Evolutionary conservation across 495 filamentous ascomycete genomes (phyloP).

Genomic region (Xylaria intraflava): DNA sequence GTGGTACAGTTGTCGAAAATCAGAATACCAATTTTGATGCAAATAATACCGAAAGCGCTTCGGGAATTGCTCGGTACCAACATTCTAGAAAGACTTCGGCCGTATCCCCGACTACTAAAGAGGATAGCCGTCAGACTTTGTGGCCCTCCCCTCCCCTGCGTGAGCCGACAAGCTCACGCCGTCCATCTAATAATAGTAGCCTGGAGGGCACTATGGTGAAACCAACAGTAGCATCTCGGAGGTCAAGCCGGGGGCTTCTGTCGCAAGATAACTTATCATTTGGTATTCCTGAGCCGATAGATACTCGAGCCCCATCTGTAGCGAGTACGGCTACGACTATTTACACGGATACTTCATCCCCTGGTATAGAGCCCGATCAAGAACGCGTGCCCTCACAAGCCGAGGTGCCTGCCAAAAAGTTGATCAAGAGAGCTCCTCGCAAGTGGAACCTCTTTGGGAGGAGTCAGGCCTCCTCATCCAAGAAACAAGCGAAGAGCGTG

Average conservation of each 20-base stretch:
- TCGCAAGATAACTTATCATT: constrained; percentile 31
- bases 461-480: constrained; percentile 39
- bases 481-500: constrained; percentile 33
- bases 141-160: constrained; percentile 49
- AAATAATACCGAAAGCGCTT: constrained; percentile 55
- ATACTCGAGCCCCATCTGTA: constrained; percentile 39
- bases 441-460: constrained; percentile 84
- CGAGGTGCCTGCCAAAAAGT: constrained; percentile 37
- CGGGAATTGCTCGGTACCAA: constrained; percentile 45
- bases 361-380: constrained; percentile 22
- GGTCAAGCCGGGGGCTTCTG: constrained; percentile 45
- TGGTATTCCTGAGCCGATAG: constrained; percentile 38
- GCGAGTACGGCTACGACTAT: constrained; percentile 46
- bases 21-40: constrained; percentile 49
- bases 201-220: constrained; percentile 36
- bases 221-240: constrained; percentile 44
- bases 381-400: constrained; percentile 12
- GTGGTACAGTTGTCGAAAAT: constrained; percentile 58
- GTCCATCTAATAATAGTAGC: constrained; percentile 48
- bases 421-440: constrained; percentile 51
- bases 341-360: constrained; percentile 45
- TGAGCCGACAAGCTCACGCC: constrained; percentile 23
- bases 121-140: constrained; percentile 34
- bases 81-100: constrained; percentile 39
- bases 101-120: constrained; percentile 36